These are phyloP conservation scores for Solanum dulcamara DNA, from an alignment of 257 asterid genomes.

Conservation along the genomic window DNA sequence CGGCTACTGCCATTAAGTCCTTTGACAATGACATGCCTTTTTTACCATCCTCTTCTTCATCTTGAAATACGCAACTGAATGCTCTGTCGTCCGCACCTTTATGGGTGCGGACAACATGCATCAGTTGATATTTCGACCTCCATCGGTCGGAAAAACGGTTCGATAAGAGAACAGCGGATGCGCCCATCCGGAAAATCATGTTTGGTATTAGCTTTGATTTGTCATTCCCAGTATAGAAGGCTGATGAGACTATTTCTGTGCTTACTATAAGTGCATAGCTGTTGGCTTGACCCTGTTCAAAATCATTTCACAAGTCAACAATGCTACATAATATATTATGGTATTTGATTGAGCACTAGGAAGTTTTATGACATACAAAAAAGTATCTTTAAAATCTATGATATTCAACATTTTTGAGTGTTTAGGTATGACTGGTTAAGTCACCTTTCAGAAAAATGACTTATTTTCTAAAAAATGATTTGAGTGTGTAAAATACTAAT, in stretches of 20 bases:
- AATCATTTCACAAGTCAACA: neutral
- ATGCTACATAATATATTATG: neutral
- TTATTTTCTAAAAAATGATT: neutral
- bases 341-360: neutral
- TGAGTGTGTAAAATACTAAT: neutral
- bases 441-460: neutral
- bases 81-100: neutral
- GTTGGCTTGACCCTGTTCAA: neutral
- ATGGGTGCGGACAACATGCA: slow-evolving; percentile 34
- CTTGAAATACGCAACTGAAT: slow-evolving; percentile 4
- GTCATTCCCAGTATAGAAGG: slow-evolving; percentile 60
- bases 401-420: neutral
- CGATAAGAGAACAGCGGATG: slow-evolving; percentile 58
- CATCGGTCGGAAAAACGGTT: slow-evolving; percentile 32
- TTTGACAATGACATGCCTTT: slow-evolving; percentile 49
- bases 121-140: slow-evolving; percentile 55
- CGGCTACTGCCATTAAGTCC: slow-evolving; percentile 45
- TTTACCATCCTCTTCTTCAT: slow-evolving; percentile 41
- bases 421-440: neutral
- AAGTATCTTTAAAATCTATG: neutral
- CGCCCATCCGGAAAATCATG: slow-evolving; percentile 63
- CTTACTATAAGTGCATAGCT: slow-evolving; percentile 54
- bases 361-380: neutral
- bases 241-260: slow-evolving; percentile 40
- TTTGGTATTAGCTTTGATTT: slow-evolving; percentile 60